phyloP scores from a whole-genome alignment of 192 early-diverging fungal species.

The Umbelopsis sp. region DNA sequence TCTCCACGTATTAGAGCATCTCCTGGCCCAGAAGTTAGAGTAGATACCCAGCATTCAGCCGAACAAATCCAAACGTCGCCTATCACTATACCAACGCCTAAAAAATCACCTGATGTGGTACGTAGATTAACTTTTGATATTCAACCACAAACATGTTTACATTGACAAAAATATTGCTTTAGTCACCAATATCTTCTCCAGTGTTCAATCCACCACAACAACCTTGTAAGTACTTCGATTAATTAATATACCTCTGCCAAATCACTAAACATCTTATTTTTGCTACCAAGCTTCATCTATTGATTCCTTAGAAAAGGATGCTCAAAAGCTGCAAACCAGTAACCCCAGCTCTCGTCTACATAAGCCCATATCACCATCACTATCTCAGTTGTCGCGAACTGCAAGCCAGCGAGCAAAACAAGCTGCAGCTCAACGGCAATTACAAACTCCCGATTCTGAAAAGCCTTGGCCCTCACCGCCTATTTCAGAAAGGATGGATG shows the following conservation, averaged over 20 bases:
- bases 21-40: constrained; percentile 16
- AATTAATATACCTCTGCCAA: too few species aligned
- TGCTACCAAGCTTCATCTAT: neutral
- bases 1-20: constrained; percentile 9
- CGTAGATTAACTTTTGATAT: neutral
- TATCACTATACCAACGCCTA: neutral
- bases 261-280: neutral
- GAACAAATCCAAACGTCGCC: neutral
- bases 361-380: neutral
- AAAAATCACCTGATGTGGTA: constrained; percentile 18
- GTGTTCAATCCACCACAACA: neutral
- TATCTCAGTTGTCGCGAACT: constrained; percentile 2
- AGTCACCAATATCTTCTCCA: constrained; percentile 11
- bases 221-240: neutral
- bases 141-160: neutral
- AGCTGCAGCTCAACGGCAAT: neutral
- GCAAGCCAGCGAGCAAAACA: constrained; percentile 3
- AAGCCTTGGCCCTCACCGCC: constrained; percentile 10
- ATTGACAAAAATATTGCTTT: neutral
- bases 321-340: neutral
- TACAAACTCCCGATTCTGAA: neutral
- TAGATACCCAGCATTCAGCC: constrained; percentile 9
- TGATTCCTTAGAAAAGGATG: constrained; percentile 1
- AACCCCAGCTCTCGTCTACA: neutral
- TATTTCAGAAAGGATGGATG: neutral